Conservation (phyloP, 371 early-diverging fungal species). For the Cokeromyces recurvatus region DNA sequence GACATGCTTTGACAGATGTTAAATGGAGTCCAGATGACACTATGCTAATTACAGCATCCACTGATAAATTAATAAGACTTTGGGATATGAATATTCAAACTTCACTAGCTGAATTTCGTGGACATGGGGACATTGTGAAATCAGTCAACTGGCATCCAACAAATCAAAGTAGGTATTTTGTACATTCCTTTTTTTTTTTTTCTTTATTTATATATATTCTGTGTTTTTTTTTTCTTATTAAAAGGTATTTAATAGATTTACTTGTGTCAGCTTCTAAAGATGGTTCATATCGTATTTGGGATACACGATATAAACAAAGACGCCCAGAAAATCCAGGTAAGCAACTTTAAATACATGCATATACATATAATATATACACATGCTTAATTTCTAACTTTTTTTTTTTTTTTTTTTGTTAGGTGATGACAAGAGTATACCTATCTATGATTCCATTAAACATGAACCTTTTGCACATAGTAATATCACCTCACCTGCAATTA, state of each 20-base stretch:
- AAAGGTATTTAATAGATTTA: constrained; percentile 49
- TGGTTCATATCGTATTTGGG: constrained; percentile 64
- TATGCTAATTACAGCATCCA: constrained; percentile 52
- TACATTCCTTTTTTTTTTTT: too few relatives aligned
- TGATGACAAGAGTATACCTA: too few relatives aligned
- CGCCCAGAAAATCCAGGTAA: constrained; percentile 2
- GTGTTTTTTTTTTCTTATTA: too few relatives aligned
- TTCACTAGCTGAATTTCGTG: constrained; percentile 38
- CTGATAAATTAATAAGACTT: constrained; percentile 53
- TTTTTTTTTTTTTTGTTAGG: too few relatives aligned
- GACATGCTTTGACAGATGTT: constrained; percentile 56
- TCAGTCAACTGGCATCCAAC: constrained; percentile 49
- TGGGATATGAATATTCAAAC: constrained; percentile 56
- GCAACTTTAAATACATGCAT: constrained; percentile 11
- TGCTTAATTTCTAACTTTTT: too few relatives aligned
- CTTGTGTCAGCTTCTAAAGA: constrained; percentile 60
- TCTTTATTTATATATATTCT: too few relatives aligned
- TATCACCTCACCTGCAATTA: too few relatives aligned
- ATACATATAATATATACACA: too few relatives aligned
- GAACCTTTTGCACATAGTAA: too few relatives aligned
- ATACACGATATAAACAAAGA: constrained; percentile 38
- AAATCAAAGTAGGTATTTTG: constrained; percentile 54
- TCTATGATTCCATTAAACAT: too few relatives aligned
- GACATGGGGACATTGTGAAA: constrained; percentile 54
- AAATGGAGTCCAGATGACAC: constrained; percentile 55